These are phyloP conservation scores for Sonneratia alba DNA, from an alignment of 345 rosid species.

Conservation along the genomic window DNA sequence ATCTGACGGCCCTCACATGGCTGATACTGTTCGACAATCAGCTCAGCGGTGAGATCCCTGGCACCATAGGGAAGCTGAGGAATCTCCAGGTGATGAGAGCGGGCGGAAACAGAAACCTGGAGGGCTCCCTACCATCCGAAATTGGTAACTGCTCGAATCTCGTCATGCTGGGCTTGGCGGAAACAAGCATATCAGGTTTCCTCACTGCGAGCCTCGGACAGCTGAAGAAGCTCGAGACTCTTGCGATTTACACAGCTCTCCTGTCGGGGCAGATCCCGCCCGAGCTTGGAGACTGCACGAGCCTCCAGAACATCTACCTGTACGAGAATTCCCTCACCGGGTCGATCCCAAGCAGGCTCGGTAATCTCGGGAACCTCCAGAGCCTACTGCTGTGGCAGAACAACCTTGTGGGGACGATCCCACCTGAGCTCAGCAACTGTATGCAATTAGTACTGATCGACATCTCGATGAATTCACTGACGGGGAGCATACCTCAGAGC, in stretches of 20 bases:
- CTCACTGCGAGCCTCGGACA: conserved; percentile 64
- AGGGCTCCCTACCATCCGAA: conserved; percentile 57
- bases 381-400: conserved; percentile 70
- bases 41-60: conserved; percentile 54
- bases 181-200: conserved; percentile 75
- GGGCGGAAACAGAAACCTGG: conserved; percentile 78
- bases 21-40: conserved; percentile 60
- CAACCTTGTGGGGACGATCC: conserved; percentile 55
- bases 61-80: conserved; percentile 44
- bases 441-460: conserved; percentile 45
- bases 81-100: conserved; percentile 54
- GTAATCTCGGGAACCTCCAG: conserved; percentile 42
- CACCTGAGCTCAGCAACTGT: conserved; percentile 68
- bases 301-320: conserved; percentile 59
- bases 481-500: conserved; percentile 61
- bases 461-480: conserved; percentile 57
- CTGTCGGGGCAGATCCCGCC: conserved; percentile 73
- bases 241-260: conserved; percentile 65
- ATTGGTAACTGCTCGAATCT: conserved; percentile 66
- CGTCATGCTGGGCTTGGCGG: conserved; percentile 61
- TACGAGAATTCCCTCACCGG: conserved; percentile 73
- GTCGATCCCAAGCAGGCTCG: conserved; percentile 50
- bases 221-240: conserved; percentile 54
- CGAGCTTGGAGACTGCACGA: conserved; percentile 66
- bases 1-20: conserved; percentile 40